Conservation (phyloP, 208 protist species). For the Trypanosomatidae sp. region DNA sequence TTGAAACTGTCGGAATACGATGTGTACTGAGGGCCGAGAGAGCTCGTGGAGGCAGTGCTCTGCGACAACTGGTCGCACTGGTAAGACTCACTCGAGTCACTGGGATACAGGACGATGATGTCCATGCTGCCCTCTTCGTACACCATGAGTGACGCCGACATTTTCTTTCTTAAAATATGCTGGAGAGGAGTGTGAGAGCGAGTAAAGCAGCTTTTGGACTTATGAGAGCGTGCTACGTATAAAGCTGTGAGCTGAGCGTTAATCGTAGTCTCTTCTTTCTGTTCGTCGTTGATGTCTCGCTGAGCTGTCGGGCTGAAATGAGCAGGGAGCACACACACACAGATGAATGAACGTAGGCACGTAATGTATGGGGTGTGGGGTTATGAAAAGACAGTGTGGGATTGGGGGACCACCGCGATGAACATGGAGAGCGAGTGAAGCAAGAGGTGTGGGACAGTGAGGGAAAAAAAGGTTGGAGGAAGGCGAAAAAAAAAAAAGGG, state of each 20-base stretch:
- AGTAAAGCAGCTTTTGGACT: background rate
- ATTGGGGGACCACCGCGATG: background rate
- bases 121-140: slow-evolving; percentile 13
- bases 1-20: slow-evolving; percentile 12
- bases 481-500: background rate
- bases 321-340: background rate
- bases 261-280: background rate
- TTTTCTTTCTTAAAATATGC: background rate
- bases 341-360: background rate
- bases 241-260: background rate
- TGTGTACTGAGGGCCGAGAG: slow-evolving; percentile 37
- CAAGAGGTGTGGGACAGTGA: background rate
- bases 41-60: slow-evolving; percentile 40
- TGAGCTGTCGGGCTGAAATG: background rate
- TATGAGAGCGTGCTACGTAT: background rate
- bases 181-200: background rate
- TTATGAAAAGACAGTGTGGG: background rate
- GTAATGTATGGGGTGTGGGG: background rate
- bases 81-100: slow-evolving; percentile 24
- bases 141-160: slow-evolving; percentile 3
- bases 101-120: slow-evolving; percentile 23
- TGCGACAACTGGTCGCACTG: slow-evolving; percentile 27
- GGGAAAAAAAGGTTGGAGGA: background rate
- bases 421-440: background rate
- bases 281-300: background rate